Evolutionary conservation across 257 asterid genomes (phyloP), one percentile per base, ranked within the genome.

Genomic region (Lavandula angustifolia): DNA sequence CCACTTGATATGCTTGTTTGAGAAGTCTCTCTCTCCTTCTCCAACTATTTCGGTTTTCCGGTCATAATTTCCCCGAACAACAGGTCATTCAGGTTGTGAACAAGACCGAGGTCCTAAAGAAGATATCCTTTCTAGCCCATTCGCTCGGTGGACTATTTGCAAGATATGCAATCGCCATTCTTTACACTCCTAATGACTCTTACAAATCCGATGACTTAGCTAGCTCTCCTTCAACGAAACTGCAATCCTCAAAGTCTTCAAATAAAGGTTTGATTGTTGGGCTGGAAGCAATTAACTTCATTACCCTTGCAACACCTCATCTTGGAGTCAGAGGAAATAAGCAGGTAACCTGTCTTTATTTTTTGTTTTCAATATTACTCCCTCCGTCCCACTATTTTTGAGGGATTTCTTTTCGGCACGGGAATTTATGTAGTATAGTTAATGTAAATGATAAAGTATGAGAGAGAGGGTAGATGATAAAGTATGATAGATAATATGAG

Each of bases 291-390:
- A 76, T 85, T 54, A 87, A 87, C 76, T 92, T 89, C 69, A 83
- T 92, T 76, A 89, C 99, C 70, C 80, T 92, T 58, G 99, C 96
- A 34, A 92, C 96, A 6, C 99, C 99, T 73, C 99, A 92, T 83
- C 94, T 92, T 58, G 97, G 97, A 44, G 99, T 89, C 42, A 82
- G 97, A 75, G 99, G 99, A 71, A 89, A 81, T 69, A 89, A 76
- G 52, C 97, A 92, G 98, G 98, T 86, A 70, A 2, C 34, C 11
- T 27, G 10, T 17, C 5, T 18, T 11, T 5, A 6, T 9, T 6
- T 32, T n/a, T 5, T 4, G 34, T 32, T 54, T 32, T 0, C 0
- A 2, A 29, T 6, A 11, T 1, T n/a, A n/a, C n/a, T n/a, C n/a
- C n/a, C n/a, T n/a, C n/a, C n/a, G n/a, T n/a, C n/a, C n/a, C n/a